Evolutionary conservation across 2,329 filamentous ascomycete genomes (phyloP).

Genomic region (Colletotrichum liaoningense): DNA sequence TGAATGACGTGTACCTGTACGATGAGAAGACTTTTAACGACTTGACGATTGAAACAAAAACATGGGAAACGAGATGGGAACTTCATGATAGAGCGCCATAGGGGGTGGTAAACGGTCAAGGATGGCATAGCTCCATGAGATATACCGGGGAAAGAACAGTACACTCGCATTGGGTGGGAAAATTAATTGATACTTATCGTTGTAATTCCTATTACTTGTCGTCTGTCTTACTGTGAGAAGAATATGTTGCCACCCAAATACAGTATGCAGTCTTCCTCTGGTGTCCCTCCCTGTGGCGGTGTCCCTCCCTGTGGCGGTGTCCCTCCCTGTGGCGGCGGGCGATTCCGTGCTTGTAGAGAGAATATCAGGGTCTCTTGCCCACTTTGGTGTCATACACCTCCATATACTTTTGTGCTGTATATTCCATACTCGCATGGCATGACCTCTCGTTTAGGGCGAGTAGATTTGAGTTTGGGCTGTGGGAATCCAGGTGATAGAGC

Average conservation of each 20-base stretch:
- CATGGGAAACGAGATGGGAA: not conserved
- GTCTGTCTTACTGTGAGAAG: not conserved
- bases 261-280: no score
- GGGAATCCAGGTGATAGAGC: no score
- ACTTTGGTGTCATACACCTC: no score
- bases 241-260: not conserved
- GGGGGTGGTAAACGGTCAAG: not conserved
- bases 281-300: no score
- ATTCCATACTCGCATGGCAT: no score
- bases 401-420: no score
- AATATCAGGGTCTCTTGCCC: no score
- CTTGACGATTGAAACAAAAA: slow-evolving; percentile 7
- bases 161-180: not conserved
- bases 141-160: not conserved
- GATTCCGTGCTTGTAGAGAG: no score
- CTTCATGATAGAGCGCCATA: not conserved
- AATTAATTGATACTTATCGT: not conserved
- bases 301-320: no score
- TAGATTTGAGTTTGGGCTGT: no score
- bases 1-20: slow-evolving; percentile 1
- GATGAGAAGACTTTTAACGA: slow-evolving; percentile 9
- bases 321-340: no score
- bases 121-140: not conserved
- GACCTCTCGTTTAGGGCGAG: no score
- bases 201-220: not conserved